Conservation (phyloP, 495 filamentous ascomycete species). For the Aspergillus sparsus region DNA sequence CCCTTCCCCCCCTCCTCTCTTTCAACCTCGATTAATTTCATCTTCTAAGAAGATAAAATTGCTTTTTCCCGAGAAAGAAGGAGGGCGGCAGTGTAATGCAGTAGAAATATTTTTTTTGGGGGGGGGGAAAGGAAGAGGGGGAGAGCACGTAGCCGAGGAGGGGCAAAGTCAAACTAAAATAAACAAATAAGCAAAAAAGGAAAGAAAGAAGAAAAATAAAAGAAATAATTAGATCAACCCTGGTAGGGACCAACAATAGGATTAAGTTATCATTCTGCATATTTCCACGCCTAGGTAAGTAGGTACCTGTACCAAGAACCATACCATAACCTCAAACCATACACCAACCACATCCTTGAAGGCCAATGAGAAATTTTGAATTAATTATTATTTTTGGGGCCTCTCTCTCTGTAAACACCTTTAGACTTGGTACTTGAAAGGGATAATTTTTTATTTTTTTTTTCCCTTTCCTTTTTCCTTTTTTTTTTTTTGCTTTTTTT, state of each 20-base stretch:
- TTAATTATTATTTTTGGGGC: background rate
- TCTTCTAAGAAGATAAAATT: no score
- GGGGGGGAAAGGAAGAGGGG: background rate
- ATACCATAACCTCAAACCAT: no score
- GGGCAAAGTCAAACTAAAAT: no score
- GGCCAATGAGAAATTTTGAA: no score
- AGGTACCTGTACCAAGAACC: constrained; percentile 5
- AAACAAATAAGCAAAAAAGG: background rate
- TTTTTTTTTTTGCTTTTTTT: background rate
- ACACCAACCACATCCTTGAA: no score
- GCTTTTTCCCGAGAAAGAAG: no score
- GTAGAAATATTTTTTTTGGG: no score
- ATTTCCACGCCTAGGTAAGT: background rate
- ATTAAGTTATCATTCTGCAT: constrained; percentile 21
- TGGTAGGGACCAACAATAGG: background rate
- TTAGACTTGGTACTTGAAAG: background rate
- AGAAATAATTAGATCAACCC: background rate
- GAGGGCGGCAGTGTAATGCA: no score
- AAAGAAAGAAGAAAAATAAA: background rate
- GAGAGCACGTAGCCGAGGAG: background rate
- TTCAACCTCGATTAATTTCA: no score
- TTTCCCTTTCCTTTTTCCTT: background rate
- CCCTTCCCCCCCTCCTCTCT: no score
- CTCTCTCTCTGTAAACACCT: no score
- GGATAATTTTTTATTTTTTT: background rate